phyloP scores from a whole-genome alignment of 306 rosid genomes.

The Prunus mira region DNA sequence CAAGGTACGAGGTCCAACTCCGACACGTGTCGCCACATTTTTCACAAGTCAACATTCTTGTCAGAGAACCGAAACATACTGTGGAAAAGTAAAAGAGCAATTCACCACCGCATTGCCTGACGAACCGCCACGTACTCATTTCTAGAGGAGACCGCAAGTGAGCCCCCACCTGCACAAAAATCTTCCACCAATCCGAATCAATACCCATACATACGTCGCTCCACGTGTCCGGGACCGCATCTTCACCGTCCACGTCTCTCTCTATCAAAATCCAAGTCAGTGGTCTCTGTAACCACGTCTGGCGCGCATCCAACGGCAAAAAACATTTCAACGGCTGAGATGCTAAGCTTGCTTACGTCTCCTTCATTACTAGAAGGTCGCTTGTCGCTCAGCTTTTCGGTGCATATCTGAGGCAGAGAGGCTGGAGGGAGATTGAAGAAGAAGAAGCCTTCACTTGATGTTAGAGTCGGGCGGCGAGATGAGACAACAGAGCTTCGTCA shows the following conservation, averaged over 20 bases:
- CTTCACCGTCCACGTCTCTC: slow-evolving; percentile 70
- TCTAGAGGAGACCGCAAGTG: background rate
- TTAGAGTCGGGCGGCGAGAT: slow-evolving; percentile 3
- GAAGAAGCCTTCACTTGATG: background rate
- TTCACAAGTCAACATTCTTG: slow-evolving; percentile 4
- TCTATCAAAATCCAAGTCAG: slow-evolving; percentile 26
- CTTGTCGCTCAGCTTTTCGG: background rate
- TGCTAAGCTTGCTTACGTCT: slow-evolving; percentile 1
- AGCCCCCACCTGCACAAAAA: slow-evolving; percentile 23
- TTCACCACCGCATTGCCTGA: slow-evolving; percentile 9
- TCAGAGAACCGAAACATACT: slow-evolving; percentile 9
- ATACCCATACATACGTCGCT: slow-evolving; percentile 10
- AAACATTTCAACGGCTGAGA: slow-evolving; percentile 31
- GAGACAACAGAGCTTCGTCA: slow-evolving; percentile 6
- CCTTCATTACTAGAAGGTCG: background rate
- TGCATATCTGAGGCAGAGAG: slow-evolving; percentile 11
- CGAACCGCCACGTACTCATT: slow-evolving; percentile 52
- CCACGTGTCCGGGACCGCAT: slow-evolving; percentile 42
- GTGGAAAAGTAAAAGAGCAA: slow-evolving; percentile 1
- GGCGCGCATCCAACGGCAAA: slow-evolving; percentile 30
- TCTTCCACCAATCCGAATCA: slow-evolving; percentile 34
- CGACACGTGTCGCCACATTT: slow-evolving; percentile 31
- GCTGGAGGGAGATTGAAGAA: background rate
- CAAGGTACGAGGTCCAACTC: slow-evolving; percentile 6
- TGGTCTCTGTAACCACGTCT: slow-evolving; percentile 36